Percentiles rank a stretch among this genome's conserved stretches.
phyloP scores from a whole-genome alignment of 2,329 filamentous ascomycete species.

The Pseudogymnoascus verrucosus region DNA sequence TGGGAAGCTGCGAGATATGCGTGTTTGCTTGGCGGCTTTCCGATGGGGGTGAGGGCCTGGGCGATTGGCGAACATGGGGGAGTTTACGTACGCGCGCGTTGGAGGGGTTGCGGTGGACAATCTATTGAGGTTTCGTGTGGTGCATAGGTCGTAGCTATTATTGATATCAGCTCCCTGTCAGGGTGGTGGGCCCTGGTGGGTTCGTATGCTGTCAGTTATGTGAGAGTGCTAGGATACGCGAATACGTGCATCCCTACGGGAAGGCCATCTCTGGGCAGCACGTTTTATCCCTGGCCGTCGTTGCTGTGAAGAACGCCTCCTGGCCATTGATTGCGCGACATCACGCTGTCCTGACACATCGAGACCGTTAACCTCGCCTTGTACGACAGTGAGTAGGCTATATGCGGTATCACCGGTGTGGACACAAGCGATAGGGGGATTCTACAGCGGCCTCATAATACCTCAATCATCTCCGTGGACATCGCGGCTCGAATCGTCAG shows the following conservation, averaged over 20 bases:
- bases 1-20: not conserved
- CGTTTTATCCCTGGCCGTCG: not conserved
- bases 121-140: constrained; percentile 4
- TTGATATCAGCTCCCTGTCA: constrained; percentile 1
- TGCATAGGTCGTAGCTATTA: not conserved
- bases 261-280: constrained; percentile 1
- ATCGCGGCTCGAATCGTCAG: constrained; percentile 2
- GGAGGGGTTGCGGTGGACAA: not conserved
- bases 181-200: not conserved
- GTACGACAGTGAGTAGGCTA: not conserved
- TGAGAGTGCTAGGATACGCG: not conserved
- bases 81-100: not conserved
- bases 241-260: not conserved
- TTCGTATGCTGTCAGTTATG: not conserved
- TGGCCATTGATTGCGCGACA: not conserved
- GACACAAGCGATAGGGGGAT: not conserved
- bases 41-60: not conserved
- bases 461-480: not conserved
- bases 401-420: not conserved
- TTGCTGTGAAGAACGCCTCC: not conserved
- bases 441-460: not conserved
- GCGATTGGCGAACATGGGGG: not conserved
- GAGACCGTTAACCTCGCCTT: not conserved
- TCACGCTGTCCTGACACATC: not conserved
- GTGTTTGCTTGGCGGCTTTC: not conserved